phyloP scores from a whole-genome alignment of 73 alveolate genomes.

The Halteria grandinella region DNA sequence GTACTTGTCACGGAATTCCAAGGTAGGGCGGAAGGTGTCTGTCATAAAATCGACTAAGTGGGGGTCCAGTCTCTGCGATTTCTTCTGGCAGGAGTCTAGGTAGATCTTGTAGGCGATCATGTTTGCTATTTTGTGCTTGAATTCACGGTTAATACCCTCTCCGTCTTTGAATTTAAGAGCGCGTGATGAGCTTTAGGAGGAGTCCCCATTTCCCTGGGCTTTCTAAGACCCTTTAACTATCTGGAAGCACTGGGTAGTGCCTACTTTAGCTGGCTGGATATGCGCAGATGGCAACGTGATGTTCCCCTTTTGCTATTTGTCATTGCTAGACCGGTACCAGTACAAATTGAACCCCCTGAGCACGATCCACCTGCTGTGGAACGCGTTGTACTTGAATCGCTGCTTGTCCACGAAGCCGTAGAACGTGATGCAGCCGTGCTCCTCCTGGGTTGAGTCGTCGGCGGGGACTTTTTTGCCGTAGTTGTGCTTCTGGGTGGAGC shows the following conservation, averaged over 20 bases:
- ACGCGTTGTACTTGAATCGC: constrained; percentile 18
- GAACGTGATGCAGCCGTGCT: constrained; percentile 30
- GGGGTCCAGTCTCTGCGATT: constrained; percentile 18
- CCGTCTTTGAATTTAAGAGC: constrained; percentile 12
- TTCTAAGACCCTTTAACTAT: constrained; percentile 16
- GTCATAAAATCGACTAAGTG: constrained; percentile 7
- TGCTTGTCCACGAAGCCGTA: constrained; percentile 33
- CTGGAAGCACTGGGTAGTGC: constrained; percentile 44
- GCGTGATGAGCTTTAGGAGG: no score
- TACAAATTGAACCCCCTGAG: constrained; percentile 57
- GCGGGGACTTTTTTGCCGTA: constrained; percentile 39
- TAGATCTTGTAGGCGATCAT: constrained; percentile 22
- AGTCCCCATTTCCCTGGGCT: constrained; percentile 6
- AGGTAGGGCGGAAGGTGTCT: not conserved
- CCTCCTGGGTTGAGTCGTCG: constrained; percentile 30
- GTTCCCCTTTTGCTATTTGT: constrained; percentile 30
- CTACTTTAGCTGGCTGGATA: constrained; percentile 14
- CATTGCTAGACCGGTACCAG: constrained; percentile 48
- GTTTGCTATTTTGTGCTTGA: constrained; percentile 24
- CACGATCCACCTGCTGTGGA: constrained; percentile 63
- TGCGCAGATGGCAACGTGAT: constrained; percentile 13
- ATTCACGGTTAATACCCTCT: constrained; percentile 20
- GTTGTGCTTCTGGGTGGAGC: constrained; percentile 39
- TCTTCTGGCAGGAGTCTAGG: constrained; percentile 14
- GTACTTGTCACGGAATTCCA: constrained; percentile 18